Base-by-base conservation (phyloP, 495 filamentous ascomycete species). In the Penicillium cataractarum region DNA sequence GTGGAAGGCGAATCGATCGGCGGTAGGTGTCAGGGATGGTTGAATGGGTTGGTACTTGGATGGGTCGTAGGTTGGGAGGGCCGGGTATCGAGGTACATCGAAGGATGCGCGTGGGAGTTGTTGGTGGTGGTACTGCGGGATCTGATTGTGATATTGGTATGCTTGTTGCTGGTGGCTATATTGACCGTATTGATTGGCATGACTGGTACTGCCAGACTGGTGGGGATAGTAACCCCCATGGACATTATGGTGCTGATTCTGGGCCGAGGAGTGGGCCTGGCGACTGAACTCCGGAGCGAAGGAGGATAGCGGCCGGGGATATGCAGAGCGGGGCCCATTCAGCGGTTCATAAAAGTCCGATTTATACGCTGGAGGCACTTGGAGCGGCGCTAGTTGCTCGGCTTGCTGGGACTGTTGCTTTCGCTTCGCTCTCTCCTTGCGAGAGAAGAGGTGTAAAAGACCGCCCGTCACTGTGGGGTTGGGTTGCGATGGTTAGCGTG, bases 21-120 rank as follows among this genome's bases (percentile, higher is more conserved):
- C 57, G 10, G 44, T 58, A 17, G 59, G 46, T 10, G 54, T 66
- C 8, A 61, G 64, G 0, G 39, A 62, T n/a, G 66, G 64, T 48
- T 63, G 65, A 17, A 65, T 65, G 15, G 70, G 64, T 46, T 66
- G 69, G 51, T 74, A 75, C 55, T 64, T 67, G n/a, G 73, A 73
- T 13, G 73, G 73, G 50, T 75, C 71, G 42, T 75, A 75, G n/a
- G 65, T 65, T 29, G 73, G 71, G 7, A 73, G 58, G 50, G 51
- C 58, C 46, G 57, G 61, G 24, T 70, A 65, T 42, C 67, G 62
- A 31, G 66, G 66, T 17, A 65, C 56, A 37, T 71, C 71, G 33
- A 62, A 53, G 6, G 71, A 71, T 19, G 65, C 29, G 48, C 67
- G 67, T 15, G 65, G 53, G 29, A 62, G 61, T 15, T 64, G 64